Evolutionary conservation across 371 early-diverging fungal genomes (phyloP), one percentile per base, ranked within the genome.

Genomic region (Dichotomocladium elegans): DNA sequence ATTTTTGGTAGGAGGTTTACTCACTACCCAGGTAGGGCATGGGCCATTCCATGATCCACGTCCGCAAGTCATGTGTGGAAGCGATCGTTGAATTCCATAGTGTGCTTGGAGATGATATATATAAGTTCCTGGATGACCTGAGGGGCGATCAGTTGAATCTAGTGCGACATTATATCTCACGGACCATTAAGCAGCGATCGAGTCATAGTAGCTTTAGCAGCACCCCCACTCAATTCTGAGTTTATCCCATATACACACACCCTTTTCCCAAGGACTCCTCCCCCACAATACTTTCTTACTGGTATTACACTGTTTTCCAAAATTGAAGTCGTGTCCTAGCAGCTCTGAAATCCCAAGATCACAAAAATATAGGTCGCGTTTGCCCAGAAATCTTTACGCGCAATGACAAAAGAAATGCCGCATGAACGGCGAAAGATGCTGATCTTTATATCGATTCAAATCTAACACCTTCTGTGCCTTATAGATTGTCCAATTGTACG

Each of bases 11-110:
- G n/a, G n/a, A n/a, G n/a, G n/a, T n/a, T n/a, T n/a, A n/a, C n/a
- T n/a, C n/a, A n/a, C n/a, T n/a, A n/a, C n/a, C n/a, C n/a, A 25
- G 29, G 28, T 53, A 72, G 70, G 78, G 74, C 25, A 57, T 74
- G 28, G 74, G 74, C 43, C 63, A 72, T 47, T 29, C 68, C n/a
- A 45, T 61, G 25, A 63, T 78, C 19, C 66, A 66, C 30, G 60
- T 74, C 46, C 63, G 78, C 30, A 78, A 78, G 58, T 63, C 74
- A 0, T 72, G 74, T 42, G 73, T 78, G 3, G 72, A 74, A 35
- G 66, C 78, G 3, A 68, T 78, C 24, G 74, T 78, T 3, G 62
- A 65, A n/a, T 74, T 78, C 43, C 70, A 78, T 43, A 67, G 72
- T 51, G 53, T 72, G 2, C 41, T 74, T 30, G 70, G 69, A 3